These are phyloP conservation scores for Lipomyces sp. DNA, from an alignment of 805 yeast species.

Conservation along the genomic window DNA sequence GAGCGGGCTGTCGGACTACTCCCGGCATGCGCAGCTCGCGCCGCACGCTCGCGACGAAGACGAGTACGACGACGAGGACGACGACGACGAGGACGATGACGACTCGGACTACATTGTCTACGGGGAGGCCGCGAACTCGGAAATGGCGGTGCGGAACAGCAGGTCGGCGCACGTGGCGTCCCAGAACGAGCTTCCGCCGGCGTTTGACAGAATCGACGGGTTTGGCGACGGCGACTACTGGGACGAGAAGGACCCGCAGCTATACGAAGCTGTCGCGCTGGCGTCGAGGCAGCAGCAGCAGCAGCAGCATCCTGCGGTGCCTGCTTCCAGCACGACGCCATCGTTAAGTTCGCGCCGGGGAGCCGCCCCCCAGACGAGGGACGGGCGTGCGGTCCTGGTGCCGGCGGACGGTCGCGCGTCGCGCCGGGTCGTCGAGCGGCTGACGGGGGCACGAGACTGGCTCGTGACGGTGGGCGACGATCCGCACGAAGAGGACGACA, in stretches of 20 bases:
- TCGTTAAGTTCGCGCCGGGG: no score
- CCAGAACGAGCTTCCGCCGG: slow-evolving; percentile 40
- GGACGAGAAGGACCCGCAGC: slow-evolving; percentile 38
- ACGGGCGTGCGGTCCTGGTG: slow-evolving; percentile 9
- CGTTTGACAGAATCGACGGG: slow-evolving; percentile 48
- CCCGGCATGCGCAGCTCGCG: not conserved
- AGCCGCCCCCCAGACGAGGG: not conserved
- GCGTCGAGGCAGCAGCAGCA: not conserved
- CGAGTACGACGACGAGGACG: slow-evolving; percentile 13
- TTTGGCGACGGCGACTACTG: slow-evolving; percentile 48
- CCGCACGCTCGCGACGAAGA: not conserved
- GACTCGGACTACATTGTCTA: slow-evolving; percentile 18
- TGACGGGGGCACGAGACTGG: slow-evolving; percentile 27
- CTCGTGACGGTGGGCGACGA: slow-evolving; percentile 4
- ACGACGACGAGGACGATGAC: slow-evolving; percentile 29
- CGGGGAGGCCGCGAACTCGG: slow-evolving; percentile 8
- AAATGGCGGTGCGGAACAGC: slow-evolving; percentile 6
- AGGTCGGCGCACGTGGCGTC: slow-evolving; percentile 1
- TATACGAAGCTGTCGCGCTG: not conserved
- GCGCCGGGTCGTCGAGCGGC: slow-evolving; percentile 14
- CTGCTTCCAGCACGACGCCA: not conserved
- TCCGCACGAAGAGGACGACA: not conserved
- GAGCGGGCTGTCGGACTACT: not conserved
- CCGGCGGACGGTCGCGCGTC: slow-evolving; percentile 9
- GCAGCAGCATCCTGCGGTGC: not conserved